These are phyloP conservation scores for Candida maesae DNA, from an alignment of 805 yeast species.

Conservation along the genomic window DNA sequence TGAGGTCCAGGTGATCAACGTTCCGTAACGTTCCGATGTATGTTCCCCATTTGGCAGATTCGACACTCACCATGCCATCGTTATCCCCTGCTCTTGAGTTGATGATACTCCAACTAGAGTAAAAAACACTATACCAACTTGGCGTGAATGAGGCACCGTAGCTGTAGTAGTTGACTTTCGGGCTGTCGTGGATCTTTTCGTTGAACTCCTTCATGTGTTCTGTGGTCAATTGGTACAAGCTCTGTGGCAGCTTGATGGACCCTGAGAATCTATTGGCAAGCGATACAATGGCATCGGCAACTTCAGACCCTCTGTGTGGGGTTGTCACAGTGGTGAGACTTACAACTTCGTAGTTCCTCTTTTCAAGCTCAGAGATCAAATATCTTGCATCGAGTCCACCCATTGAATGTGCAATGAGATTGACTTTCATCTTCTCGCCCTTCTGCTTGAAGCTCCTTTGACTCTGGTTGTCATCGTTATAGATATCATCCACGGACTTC, in stretches of 20 bases:
- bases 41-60: conserved; percentile 79
- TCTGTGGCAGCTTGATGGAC: conserved; percentile 30
- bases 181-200: conserved; percentile 45
- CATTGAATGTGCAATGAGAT: conserved; percentile 87
- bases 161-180: conserved; percentile 68
- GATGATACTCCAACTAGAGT: conserved; percentile 62
- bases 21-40: conserved; percentile 73
- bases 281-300: conserved; percentile 65
- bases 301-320: conserved; percentile 83
- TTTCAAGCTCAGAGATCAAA: conserved; percentile 52
- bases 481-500: conserved; percentile 23
- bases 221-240: conserved; percentile 67
- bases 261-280: conserved; percentile 24
- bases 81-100: conserved; percentile 49
- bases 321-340: conserved; percentile 84
- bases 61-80: conserved; percentile 83
- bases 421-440: conserved; percentile 47
- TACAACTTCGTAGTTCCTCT: conserved; percentile 50
- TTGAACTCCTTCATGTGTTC: conserved; percentile 52
- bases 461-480: conserved; percentile 18
- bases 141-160: conserved; percentile 79
- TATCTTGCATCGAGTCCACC: conserved; percentile 88
- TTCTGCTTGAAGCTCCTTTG: conserved; percentile 15
- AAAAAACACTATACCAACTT: conserved; percentile 55
- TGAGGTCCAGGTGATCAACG: conserved; percentile 82